Conservation (phyloP, 495 filamentous ascomycete species). For the Rusavskia elegans region DNA sequence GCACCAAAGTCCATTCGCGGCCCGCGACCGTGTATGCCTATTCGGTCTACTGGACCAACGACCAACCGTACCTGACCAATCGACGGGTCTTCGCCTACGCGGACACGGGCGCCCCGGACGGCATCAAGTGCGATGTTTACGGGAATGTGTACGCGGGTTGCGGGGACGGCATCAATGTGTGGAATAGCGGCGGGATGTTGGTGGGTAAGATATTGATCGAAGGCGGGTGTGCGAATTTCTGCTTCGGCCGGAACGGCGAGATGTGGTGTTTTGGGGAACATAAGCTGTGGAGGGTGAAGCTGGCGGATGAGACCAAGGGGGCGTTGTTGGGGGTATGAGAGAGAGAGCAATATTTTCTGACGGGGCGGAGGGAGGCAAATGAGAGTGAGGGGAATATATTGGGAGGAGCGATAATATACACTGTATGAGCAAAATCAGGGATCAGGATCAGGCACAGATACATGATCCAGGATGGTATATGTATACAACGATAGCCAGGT, state of each 20-base stretch:
- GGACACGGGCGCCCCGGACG: slow-evolving; percentile 37
- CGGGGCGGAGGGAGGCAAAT: too few relatives aligned
- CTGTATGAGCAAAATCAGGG: too few relatives aligned
- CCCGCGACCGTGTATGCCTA: slow-evolving; percentile 15
- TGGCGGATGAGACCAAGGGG: slow-evolving; percentile 10
- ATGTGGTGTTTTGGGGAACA: slow-evolving; percentile 20
- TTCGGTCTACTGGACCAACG: slow-evolving; percentile 7
- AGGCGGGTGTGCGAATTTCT: slow-evolving; percentile 33
- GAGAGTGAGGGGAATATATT: too few relatives aligned
- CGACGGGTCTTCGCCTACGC: slow-evolving; percentile 42
- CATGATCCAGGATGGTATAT: too few relatives aligned
- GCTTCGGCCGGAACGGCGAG: slow-evolving; percentile 36
- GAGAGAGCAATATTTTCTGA: too few relatives aligned
- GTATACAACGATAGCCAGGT: too few relatives aligned
- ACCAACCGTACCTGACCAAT: slow-evolving; percentile 27
- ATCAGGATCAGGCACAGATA: too few relatives aligned
- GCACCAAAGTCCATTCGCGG: slow-evolving; percentile 10
- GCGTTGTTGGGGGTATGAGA: slow-evolving; percentile 10
- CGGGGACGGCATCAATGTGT: slow-evolving; percentile 29
- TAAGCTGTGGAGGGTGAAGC: slow-evolving; percentile 15
- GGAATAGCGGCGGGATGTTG: slow-evolving; percentile 24
- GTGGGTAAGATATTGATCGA: slow-evolving; percentile 35
- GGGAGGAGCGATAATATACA: too few relatives aligned
- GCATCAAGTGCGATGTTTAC: slow-evolving; percentile 26
- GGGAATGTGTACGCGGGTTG: slow-evolving; percentile 32